Base-by-base conservation (phyloP, 108 stramenopile species). In the Epithemia pelagica region DNA sequence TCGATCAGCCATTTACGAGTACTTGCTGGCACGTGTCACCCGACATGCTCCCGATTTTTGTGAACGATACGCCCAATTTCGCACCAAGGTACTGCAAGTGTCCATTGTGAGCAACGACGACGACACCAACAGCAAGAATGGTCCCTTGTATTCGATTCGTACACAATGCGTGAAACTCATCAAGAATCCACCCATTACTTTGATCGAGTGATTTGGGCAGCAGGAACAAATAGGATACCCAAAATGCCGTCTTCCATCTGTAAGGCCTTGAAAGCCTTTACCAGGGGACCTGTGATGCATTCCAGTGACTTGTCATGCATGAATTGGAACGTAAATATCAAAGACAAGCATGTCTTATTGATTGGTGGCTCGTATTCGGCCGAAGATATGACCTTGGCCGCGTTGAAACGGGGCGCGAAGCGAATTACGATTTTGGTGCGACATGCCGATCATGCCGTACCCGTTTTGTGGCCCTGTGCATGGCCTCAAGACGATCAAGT, bases 191-290 rank as follows among this genome's bases (percentile, higher is more conserved):
- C 21, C 15, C 3, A 77, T 71, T 31, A 58, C 46, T 88, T 76
- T 73, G 87, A 88, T 46, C 77, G 77, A 51, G 83, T 82, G 65
- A 73, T 88, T 22, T 88, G 87, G 87, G 81, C 87, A 19, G 79
- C 64, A 22, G 87, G 87, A 10, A 30, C 54, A 3, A 81, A 88
- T 65, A 75, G 81, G 0, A 32, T 27, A 19, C 73, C 71, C 22
- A 56, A 37, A 0, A 83, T 84, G 10, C 87, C 87, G 0, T 1
- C 30, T 18, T 18, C 58, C 15, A 29, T 61, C 27, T 28, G 3
- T 15, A 21, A 29, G 28, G 25, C 22, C 56, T 26, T 26, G 26
- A 5, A 57, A 23, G 5, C 5, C 56, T 57, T 23, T 27, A 57
- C 56, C 25, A 5, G 25, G 3, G 26, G 25, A 7, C 56, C 56